These are phyloP conservation scores for Macrophomina tecta DNA, from an alignment of 2,329 filamentous ascomycete species.

Conservation along the genomic window DNA sequence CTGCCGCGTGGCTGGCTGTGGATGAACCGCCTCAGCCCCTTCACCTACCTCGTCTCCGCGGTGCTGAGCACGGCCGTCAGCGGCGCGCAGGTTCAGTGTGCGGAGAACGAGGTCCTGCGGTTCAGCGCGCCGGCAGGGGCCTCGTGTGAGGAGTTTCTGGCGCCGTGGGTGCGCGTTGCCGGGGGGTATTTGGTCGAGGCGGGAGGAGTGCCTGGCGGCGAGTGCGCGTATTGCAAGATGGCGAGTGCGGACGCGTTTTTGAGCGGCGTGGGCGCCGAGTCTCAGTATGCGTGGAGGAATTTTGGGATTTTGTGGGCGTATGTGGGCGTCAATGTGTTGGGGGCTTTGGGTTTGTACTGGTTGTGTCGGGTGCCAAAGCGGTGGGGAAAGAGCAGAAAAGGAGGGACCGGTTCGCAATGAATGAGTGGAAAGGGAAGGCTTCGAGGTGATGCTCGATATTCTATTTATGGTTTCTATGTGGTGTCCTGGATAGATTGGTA, in stretches of 20 bases:
- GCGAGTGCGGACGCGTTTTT: conserved; percentile 45
- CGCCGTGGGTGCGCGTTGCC: conserved; percentile 51
- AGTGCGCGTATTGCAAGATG: conserved; percentile 47
- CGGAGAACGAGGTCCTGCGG: conserved; percentile 70
- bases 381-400: conserved; percentile 36
- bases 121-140: conserved; percentile 54
- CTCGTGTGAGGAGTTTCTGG: conserved; percentile 68
- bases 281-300: conserved; percentile 52
- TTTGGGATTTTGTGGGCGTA: conserved; percentile 57
- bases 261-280: conserved; percentile 43
- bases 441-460: no score
- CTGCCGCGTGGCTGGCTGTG: conserved; percentile 82
- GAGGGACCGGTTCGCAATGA: conserved; percentile 21
- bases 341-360: conserved; percentile 56
- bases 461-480: no score
- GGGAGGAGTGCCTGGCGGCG: conserved; percentile 12
- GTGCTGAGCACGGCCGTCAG: conserved; percentile 75
- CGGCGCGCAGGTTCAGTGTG: conserved; percentile 69
- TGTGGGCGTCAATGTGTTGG: conserved; percentile 53
- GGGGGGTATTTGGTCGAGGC: conserved; percentile 46
- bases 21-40: conserved; percentile 82
- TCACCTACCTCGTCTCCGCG: conserved; percentile 79
- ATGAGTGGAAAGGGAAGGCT: not conserved
- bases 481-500: no score
- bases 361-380: conserved; percentile 53